phyloP scores from a whole-genome alignment of 345 rosid genomes.

The Arabis alpina region DNA sequence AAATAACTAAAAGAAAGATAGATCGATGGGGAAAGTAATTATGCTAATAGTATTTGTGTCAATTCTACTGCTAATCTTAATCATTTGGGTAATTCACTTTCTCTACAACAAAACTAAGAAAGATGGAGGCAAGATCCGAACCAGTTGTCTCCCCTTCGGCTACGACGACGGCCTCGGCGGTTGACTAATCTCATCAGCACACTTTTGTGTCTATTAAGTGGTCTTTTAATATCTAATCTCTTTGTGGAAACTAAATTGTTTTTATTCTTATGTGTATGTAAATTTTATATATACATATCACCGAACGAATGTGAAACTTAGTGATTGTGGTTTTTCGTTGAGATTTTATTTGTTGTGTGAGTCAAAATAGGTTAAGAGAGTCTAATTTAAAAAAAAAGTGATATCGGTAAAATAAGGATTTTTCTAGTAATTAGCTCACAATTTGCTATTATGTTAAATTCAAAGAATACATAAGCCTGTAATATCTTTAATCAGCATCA shows the following conservation, averaged over 20 bases:
- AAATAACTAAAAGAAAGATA: neutral
- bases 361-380: too few relatives aligned
- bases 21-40: neutral
- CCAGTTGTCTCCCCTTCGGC: conserved; percentile 1
- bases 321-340: neutral
- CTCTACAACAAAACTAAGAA: conserved; percentile 13
- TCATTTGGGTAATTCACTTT: conserved; percentile 20
- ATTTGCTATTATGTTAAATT: too few relatives aligned
- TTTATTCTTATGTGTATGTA: neutral
- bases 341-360: too few relatives aligned
- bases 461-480: too few relatives aligned
- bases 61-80: neutral
- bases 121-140: conserved; percentile 15
- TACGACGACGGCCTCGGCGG: neutral
- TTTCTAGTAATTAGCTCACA: too few relatives aligned
- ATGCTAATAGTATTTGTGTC: conserved; percentile 3
- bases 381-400: too few relatives aligned
- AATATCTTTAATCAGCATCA: too few relatives aligned
- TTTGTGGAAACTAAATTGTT: neutral
- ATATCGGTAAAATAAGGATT: too few relatives aligned
- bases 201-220: neutral
- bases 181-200: neutral
- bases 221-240: neutral
- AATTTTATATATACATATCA: too few relatives aligned
- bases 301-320: neutral